These are phyloP conservation scores for Thamnidium elegans DNA, from an alignment of 192 early-diverging fungal genomes.

Conservation along the genomic window DNA sequence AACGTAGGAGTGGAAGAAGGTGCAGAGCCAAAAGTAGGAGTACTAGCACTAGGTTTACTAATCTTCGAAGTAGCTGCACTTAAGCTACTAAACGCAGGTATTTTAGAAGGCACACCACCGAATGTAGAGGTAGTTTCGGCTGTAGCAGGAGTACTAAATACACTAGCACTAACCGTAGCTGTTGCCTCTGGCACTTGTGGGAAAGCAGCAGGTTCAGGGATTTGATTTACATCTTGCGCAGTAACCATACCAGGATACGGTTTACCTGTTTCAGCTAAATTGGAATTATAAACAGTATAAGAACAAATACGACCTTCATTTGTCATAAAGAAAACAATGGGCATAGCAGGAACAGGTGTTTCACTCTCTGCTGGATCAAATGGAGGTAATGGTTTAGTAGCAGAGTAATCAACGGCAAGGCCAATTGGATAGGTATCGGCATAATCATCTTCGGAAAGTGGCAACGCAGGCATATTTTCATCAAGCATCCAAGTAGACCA, in stretches of 20 bases:
- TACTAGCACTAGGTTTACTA: background rate
- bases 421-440: constrained; percentile 68
- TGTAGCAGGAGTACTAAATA: background rate
- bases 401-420: constrained; percentile 70
- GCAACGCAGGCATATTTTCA: constrained; percentile 51
- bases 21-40: background rate
- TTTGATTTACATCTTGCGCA: constrained; percentile 5
- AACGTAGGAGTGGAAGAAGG: background rate
- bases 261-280: constrained; percentile 40
- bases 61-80: background rate
- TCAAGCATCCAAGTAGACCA: constrained; percentile 70
- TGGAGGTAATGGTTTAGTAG: constrained; percentile 48
- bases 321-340: constrained; percentile 68
- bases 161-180: background rate
- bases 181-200: background rate
- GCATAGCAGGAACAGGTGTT: constrained; percentile 53
- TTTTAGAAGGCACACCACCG: background rate
- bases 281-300: constrained; percentile 60
- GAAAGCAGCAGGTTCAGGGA: background rate
- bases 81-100: background rate
- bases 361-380: constrained; percentile 49
- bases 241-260: constrained; percentile 47
- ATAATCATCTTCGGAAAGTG: constrained; percentile 49
- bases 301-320: constrained; percentile 61
- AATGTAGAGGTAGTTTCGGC: background rate